phyloP scores from a whole-genome alignment of 1,284 basidiomycete genomes.

The Austroboletus rostrupii region DNA sequence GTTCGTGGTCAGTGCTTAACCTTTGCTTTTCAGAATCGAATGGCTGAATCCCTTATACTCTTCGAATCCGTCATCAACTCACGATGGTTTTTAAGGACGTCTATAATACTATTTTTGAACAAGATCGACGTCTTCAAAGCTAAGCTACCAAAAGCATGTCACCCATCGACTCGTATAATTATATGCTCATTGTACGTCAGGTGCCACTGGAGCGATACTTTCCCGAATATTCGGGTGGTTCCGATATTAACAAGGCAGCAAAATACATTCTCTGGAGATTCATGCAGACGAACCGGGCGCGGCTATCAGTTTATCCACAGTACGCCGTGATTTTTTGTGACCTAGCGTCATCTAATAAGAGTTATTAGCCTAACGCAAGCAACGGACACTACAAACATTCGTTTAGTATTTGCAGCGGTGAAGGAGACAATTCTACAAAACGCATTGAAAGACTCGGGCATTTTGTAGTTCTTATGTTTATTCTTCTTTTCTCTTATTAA shows the following conservation, averaged over 20 bases:
- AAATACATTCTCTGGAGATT: constrained; percentile 98
- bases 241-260: constrained; percentile 95
- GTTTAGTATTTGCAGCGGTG: constrained; percentile 92
- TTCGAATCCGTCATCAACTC: constrained; percentile 98
- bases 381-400: constrained; percentile 78
- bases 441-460: constrained; percentile 79
- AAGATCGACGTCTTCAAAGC: constrained; percentile 96
- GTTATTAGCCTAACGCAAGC: constrained; percentile 67
- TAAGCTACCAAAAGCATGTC: constrained; percentile 77
- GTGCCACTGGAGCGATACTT: constrained; percentile 88
- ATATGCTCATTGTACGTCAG: constrained; percentile 29
- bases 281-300: constrained; percentile 89
- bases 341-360: background rate
- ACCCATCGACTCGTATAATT: rapidly evolving
- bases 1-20: constrained; percentile 3
- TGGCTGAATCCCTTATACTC: constrained; percentile 89
- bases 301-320: constrained; percentile 91
- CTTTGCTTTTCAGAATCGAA: constrained; percentile 68
- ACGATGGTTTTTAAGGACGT: constrained; percentile 93
- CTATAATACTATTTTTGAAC: constrained; percentile 91
- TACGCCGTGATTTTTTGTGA: constrained; percentile 38
- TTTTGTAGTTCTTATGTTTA: constrained; percentile 39
- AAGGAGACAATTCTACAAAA: constrained; percentile 97
- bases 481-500: background rate
- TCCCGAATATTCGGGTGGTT: constrained; percentile 90